Evolutionary conservation across 371 early-diverging fungal species (phyloP), one percentile per base, ranked within the genome.

Genomic region (Globomyces sp.): DNA sequence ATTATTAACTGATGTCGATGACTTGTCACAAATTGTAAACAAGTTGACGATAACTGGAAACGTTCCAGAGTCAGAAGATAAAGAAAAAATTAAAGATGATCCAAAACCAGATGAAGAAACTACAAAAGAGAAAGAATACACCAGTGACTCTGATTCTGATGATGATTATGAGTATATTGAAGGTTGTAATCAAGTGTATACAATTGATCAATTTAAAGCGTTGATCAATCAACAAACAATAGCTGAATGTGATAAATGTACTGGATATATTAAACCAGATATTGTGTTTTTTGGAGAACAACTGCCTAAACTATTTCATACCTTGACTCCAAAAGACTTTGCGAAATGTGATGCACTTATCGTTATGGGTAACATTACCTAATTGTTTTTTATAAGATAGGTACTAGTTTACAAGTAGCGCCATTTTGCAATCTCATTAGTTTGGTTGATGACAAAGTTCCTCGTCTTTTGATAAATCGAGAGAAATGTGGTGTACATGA

Each of bases 201-300:
- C 75, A 10, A 72, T 73, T 46, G 71, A 72, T 8, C 80, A 78
- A 74, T 70, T 87, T 48, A 71, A 74, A 52, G 63, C 59, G 1
- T 63, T 53, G 44, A 71, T 81, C 10, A 53, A 86, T n/a, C 66
- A 67, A 4, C 85, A 79, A n/a, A 67, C 77, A 57, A 85, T 92
- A 4, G 91, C 95, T 9, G 69, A 72, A 24, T 95, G 94, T 71
- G 51, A 61, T 13, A 34, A 70, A 8, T 94, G 94, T 72, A 68
- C 66, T 39, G 86, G 87, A 8, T 75, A 90, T 34, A 86, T 97
- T 66, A 97, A 97, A 70, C 96, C 96, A 1, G 89, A 92, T 67
- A 98, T 98, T 60, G 90, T 91, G 0, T 98, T 98, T 68, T 98
- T 98, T 77, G 96, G 96, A 13, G 94, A 98, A 73, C 71, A 77